Base-by-base conservation (phyloP, 2,329 filamentous ascomycete genomes). In the Hymenoscyphus salicellus region DNA sequence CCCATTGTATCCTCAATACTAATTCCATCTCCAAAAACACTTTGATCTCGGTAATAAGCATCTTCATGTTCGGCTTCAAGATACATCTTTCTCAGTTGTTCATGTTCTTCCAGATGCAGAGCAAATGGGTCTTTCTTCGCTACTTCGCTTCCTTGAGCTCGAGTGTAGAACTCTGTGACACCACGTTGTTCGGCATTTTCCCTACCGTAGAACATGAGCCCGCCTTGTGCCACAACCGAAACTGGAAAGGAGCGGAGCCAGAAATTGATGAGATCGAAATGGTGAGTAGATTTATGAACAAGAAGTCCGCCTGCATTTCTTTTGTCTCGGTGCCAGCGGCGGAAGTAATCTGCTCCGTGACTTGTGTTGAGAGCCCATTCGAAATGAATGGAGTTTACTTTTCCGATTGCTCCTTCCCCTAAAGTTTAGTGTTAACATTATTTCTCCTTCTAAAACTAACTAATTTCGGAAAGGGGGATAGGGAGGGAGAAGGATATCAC, bases 1-100 rank as follows among this genome's bases (percentile, higher is more conserved):
- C 80, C 84, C 84, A 88, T 86, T 0, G 85, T 88, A 69, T 88
- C 86, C 72, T 88, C 85, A 64, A 88, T 88, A 68, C 79, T 86
- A 63, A 88, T 86, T 1, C 86, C 86, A 65, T 88, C 86, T 0
- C 83, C 79, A 62, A 88, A 88, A 0, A 87, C 84, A 68, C 81
- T 86, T 74, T 87, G 85, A 70, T 88, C 86, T 0, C 86, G 81
- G 65, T 84, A 80, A 69, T 88, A 88, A 17, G 79, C 80, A 68
- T 88, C 86, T 70, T 88, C 86, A 64, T 87, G 82, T 77, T 88
- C 86, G 0, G 86, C 85, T 41, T 87, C 84, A 0, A 86, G 79
- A 65, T 87, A 88, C 79, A 87, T 79, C 3, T 79, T 80, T 75
- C 84, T 86, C 26, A 88, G 75, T 67, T 84, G 81, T 16, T 78